Base-by-base conservation (phyloP, 169 alveolate species). In the Ichthyophthirius multifiliis region DNA sequence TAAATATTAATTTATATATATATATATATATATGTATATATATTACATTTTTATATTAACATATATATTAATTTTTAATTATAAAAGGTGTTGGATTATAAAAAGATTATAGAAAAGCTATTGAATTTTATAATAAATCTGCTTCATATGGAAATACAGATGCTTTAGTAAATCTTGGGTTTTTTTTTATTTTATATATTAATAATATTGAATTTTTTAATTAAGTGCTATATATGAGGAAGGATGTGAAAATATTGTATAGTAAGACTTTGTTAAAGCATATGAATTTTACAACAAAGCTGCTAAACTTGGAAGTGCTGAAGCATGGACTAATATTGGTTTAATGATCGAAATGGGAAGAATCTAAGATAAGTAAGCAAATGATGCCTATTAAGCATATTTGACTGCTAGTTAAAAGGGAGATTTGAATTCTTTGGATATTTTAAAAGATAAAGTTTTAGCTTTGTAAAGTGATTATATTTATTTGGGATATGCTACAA, bases 311-410 rank as follows among this genome's bases (percentile, higher is more conserved):
- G 71, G 71, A 2, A 27, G 43, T 20, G 71, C 71, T 55, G 71
- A 55, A 55, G 71, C 71, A 10, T 55, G 71, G 71, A 55, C 71
- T 55, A 34, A 55, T 27, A 55, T 55, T 55, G 71, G 71, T 55
- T 18, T 55, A 3, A 55, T 55, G 71, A 55, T 55, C 13, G 71
- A 55, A 55, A 55, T 55, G 71, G 71, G 71, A 27, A 55, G 71
- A 55, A 55, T 27, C 13, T 27, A 55, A 7, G 71, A 55, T 55
- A 27, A 39, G 7, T 15, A 55, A 55, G 35, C 71, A 12, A 55
- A 39, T 55, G 71, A 55, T 10, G 71, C 43, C 1, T 55, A 55
- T 55, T 55, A 55, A 27, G 71, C 71, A 3, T 55, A 55, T 39
- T 55, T 55, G 71, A 55, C 13, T n/a, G 71, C 71, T 55, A 27